These are phyloP conservation scores for Morella rubra DNA, from an alignment of 306 rosid species.

Conservation along the genomic window DNA sequence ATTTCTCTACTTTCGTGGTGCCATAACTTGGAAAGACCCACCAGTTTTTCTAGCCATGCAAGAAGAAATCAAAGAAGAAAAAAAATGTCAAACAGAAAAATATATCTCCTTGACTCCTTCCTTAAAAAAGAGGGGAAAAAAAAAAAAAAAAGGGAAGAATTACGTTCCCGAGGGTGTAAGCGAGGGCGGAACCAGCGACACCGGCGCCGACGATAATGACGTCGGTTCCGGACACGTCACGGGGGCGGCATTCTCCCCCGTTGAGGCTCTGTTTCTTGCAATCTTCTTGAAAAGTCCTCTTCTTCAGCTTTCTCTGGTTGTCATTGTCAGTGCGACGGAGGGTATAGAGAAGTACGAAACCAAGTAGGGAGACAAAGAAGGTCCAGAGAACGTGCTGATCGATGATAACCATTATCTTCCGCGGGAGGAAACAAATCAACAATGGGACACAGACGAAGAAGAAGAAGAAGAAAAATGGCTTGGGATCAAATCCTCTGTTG, in stretches of 20 bases:
- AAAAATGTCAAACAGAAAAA: neutral
- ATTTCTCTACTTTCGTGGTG: neutral
- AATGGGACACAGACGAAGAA: conserved; percentile 15
- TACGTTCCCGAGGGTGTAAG: conserved; percentile 53
- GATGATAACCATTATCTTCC: conserved; percentile 23
- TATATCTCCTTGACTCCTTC: neutral
- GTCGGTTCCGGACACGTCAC: conserved; percentile 20
- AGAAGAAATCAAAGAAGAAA: neutral
- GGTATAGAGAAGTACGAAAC: conserved; percentile 29
- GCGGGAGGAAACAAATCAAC: neutral
- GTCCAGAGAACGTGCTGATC: conserved; percentile 35
- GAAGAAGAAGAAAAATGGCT: neutral
- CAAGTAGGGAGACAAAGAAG: conserved; percentile 26
- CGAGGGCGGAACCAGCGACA: conserved; percentile 59
- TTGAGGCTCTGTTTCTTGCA: neutral
- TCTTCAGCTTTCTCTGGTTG: neutral
- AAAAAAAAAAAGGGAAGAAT: neutral
- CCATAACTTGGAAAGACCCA: neutral
- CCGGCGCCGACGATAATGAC: conserved; percentile 50
- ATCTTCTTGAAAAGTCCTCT: neutral
- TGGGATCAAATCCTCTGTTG: neutral
- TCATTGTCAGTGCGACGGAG: conserved; percentile 20
- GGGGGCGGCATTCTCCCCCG: conserved; percentile 14
- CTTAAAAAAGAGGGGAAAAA: neutral
- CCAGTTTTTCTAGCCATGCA: no score